Evolutionary conservation across 371 early-diverging fungal genomes (phyloP).

Genomic region (Zychaea mexicana): DNA sequence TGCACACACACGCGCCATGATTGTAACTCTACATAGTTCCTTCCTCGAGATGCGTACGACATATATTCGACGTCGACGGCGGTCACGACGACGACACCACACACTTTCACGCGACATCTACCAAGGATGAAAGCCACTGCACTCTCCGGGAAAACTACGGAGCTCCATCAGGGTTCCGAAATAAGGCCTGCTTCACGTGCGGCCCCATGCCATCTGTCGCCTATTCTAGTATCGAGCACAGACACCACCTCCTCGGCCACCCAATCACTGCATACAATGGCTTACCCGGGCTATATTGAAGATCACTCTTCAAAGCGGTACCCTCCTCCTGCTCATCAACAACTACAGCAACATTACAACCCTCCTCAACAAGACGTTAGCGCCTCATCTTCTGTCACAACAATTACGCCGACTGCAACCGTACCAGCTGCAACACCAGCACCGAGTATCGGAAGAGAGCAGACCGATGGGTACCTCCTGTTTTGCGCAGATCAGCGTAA

Average conservation of each 20-base stretch:
- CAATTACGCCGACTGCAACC: not conserved
- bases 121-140: not conserved
- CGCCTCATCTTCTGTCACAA: too few relatives aligned
- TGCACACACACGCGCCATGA: not conserved
- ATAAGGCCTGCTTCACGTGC: slow-evolving; percentile 10
- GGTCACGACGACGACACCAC: not conserved
- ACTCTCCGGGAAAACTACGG: slow-evolving; percentile 3
- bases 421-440: not conserved
- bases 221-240: slow-evolving; percentile 10
- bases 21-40: not conserved
- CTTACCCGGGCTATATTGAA: not conserved
- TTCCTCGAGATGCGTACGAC: not conserved
- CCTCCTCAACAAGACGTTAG: not conserved
- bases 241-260: not conserved
- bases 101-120: not conserved
- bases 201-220: slow-evolving; percentile 7
- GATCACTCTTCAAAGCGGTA: not conserved
- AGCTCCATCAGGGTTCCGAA: slow-evolving; percentile 6
- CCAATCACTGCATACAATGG: slow-evolving; percentile 5
- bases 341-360: not conserved
- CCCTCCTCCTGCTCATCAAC: not conserved
- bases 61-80: not conserved
- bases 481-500: not conserved
- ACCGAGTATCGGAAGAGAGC: not conserved
- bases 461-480: not conserved